These are phyloP conservation scores for Thielaviopsis musarum DNA, from an alignment of 2,329 filamentous ascomycete species.

Conservation along the genomic window DNA sequence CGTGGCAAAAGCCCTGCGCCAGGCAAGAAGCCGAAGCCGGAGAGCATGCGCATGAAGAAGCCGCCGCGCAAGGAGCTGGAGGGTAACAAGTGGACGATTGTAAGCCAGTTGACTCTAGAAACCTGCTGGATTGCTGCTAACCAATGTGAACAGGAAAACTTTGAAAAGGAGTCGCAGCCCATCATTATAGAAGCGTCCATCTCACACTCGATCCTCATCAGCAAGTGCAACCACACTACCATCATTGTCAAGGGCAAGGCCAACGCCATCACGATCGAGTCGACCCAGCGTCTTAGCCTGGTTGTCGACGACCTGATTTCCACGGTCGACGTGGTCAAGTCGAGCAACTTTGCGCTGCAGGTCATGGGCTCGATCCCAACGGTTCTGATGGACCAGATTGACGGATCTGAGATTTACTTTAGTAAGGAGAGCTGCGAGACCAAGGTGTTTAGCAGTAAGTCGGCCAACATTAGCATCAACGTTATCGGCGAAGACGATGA, in stretches of 20 bases:
- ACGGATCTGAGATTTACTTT: slow-evolving; percentile 76
- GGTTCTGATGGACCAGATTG: slow-evolving; percentile 81
- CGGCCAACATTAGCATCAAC: slow-evolving; percentile 71
- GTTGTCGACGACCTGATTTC: slow-evolving; percentile 82
- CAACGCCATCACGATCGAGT: slow-evolving; percentile 93
- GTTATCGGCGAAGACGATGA: slow-evolving; percentile 58
- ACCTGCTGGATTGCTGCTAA: not conserved
- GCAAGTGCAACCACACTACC: slow-evolving; percentile 78
- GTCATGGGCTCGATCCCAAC: slow-evolving; percentile 76
- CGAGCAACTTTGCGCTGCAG: slow-evolving; percentile 84
- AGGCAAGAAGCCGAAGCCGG: slow-evolving; percentile 71
- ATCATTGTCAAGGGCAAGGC: slow-evolving; percentile 84
- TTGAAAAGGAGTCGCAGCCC: slow-evolving; percentile 54
- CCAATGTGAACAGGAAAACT: slow-evolving; percentile 55
- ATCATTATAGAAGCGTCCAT: slow-evolving; percentile 70
- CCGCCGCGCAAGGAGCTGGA: slow-evolving; percentile 63
- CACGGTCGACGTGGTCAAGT: slow-evolving; percentile 89
- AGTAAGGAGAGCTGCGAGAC: slow-evolving; percentile 60
- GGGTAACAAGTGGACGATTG: slow-evolving; percentile 85
- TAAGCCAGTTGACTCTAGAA: slow-evolving; percentile 23
- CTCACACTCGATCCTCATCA: slow-evolving; percentile 80
- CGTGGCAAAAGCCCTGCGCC: slow-evolving; percentile 76
- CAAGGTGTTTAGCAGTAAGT: slow-evolving; percentile 83
- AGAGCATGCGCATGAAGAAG: slow-evolving; percentile 72
- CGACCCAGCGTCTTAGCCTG: slow-evolving; percentile 67